These are phyloP conservation scores for Cladosporium sp. DNA, from an alignment of 2,329 filamentous ascomycete species.

Conservation along the genomic window DNA sequence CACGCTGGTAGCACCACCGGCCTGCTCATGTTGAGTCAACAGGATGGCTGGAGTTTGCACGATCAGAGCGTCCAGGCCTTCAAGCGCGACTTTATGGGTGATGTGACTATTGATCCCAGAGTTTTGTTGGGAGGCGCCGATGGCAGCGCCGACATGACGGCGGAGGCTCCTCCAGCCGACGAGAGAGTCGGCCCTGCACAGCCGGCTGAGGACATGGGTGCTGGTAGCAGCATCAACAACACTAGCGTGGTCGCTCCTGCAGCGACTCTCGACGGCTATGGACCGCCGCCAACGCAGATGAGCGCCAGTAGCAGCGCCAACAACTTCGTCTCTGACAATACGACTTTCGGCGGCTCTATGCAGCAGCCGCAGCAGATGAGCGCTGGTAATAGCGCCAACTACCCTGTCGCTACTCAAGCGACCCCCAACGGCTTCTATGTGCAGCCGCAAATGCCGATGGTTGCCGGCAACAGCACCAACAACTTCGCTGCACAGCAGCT, in stretches of 20 bases:
- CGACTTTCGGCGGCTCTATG: neutral
- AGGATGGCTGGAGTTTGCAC: neutral
- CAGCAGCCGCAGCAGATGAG: neutral
- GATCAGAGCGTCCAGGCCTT: neutral
- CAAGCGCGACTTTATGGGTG: neutral
- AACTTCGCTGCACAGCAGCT: neutral
- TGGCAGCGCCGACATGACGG: neutral
- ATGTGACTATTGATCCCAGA: neutral
- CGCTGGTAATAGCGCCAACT: neutral
- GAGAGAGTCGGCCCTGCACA: neutral
- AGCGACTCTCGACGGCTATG: neutral
- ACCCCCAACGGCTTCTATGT: neutral
- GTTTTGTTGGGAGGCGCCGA: neutral
- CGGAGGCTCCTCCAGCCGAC: neutral
- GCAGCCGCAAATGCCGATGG: neutral
- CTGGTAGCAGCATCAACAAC: neutral
- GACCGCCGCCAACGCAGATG: neutral
- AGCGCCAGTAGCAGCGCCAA: neutral
- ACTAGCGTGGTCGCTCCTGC: neutral
- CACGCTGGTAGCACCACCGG: neutral
- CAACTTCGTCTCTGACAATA: neutral
- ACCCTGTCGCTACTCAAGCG: neutral
- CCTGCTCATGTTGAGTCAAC: neutral
- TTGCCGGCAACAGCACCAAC: neutral
- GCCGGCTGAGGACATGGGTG: neutral